phyloP scores from a whole-genome alignment of 2,329 filamentous ascomycete genomes.

The Aspergillus fumigatiaffinis region DNA sequence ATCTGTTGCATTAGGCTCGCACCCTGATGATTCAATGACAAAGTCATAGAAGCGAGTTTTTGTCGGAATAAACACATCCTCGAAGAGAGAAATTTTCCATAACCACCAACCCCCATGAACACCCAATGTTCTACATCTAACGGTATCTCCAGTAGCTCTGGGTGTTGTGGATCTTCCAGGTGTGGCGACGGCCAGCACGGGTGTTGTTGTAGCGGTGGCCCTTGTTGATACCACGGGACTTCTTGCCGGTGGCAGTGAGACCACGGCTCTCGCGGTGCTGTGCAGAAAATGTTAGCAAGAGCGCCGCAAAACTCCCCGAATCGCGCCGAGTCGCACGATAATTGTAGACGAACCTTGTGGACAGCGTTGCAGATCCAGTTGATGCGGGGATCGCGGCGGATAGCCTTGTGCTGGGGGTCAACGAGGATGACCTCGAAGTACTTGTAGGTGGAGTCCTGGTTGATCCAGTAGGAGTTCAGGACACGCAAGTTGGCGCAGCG shows the following conservation, averaged over 20 bases:
- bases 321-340: neutral
- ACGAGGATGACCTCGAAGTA: conserved; percentile 99
- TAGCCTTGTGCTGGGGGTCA: conserved; percentile 99
- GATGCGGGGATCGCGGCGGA: conserved; percentile 98
- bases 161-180: conserved; percentile 99
- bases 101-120: conserved; percentile 24
- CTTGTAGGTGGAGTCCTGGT: conserved; percentile 99
- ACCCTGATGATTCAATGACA: conserved; percentile 23
- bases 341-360: conserved; percentile 65
- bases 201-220: conserved; percentile 99
- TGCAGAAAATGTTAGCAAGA: conserved; percentile 20
- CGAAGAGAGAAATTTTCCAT: conserved; percentile 26
- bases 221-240: conserved; percentile 98
- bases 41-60: conserved; percentile 28
- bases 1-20: conserved; percentile 36
- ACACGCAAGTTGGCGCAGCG: conserved; percentile 98
- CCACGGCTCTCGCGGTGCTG: conserved; percentile 95
- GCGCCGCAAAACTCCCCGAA: neutral
- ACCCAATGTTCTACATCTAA: conserved; percentile 45
- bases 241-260: conserved; percentile 98
- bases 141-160: conserved; percentile 98
- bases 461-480: conserved; percentile 99
- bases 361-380: conserved; percentile 99
- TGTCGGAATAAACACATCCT: conserved; percentile 34
- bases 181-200: conserved; percentile 94